Conservation (phyloP, 164 flowering plant genomes). For the Cinnamomum chago region DNA sequence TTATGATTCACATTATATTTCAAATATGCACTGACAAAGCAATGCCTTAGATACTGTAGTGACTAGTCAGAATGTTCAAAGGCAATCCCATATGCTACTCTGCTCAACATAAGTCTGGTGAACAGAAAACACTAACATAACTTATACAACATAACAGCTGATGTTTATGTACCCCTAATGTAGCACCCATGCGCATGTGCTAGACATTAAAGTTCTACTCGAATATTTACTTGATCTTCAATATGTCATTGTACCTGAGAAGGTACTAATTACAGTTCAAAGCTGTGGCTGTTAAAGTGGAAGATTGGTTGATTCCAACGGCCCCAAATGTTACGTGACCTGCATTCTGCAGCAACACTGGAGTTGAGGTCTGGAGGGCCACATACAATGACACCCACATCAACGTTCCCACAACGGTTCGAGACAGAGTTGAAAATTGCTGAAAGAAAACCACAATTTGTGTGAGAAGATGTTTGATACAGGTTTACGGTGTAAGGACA, state of each 20-base stretch:
- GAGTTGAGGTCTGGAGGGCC: conserved; percentile 74
- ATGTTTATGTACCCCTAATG: too few relatives aligned
- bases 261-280: conserved; percentile 44
- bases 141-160: too few relatives aligned
- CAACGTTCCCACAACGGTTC: conserved; percentile 62
- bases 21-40: too few relatives aligned
- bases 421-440: conserved; percentile 55
- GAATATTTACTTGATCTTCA: not conserved
- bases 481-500: not conserved
- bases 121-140: too few relatives aligned
- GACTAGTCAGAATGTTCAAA: too few relatives aligned
- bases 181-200: too few relatives aligned
- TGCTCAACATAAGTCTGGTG: too few relatives aligned
- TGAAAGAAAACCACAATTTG: conserved; percentile 22
- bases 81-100: too few relatives aligned
- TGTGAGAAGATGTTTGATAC: not conserved
- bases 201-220: too few relatives aligned
- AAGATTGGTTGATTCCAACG: conserved; percentile 40
- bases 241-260: not conserved
- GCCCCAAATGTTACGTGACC: conserved; percentile 49
- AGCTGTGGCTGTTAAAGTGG: conserved; percentile 92
- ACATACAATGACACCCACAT: conserved; percentile 84
- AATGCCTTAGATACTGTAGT: too few relatives aligned
- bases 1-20: too few relatives aligned
- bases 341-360: conserved; percentile 77